These are phyloP conservation scores for Corynascus novoguineensis DNA, from an alignment of 495 filamentous ascomycete genomes.

Conservation along the genomic window DNA sequence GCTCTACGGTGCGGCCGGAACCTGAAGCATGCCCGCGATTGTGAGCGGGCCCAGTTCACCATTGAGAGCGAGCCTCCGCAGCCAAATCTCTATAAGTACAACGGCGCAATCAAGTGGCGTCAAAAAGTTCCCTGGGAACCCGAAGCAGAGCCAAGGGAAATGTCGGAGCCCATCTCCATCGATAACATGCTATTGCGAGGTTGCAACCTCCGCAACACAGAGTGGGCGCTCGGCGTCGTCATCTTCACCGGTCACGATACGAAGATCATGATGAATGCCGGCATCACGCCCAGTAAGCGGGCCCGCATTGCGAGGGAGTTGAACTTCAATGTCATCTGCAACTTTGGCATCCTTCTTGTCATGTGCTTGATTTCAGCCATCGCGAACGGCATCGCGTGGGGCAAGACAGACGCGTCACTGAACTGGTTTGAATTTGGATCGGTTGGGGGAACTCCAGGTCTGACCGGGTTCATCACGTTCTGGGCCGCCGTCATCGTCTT, in stretches of 20 bases:
- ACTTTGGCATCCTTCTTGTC: constrained; percentile 82
- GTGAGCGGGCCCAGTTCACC: constrained; percentile 77
- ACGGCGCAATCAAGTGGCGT: constrained; percentile 78
- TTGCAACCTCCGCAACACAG: constrained; percentile 88
- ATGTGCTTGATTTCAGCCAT: constrained; percentile 88
- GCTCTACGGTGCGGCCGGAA: constrained; percentile 79
- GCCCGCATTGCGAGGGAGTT: constrained; percentile 84
- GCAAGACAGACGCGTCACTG: constrained; percentile 63
- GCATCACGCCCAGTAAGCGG: constrained; percentile 93
- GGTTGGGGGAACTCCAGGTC: constrained; percentile 65
- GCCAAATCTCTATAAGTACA: constrained; percentile 90
- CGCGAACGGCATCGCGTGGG: constrained; percentile 80
- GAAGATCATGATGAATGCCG: constrained; percentile 99
- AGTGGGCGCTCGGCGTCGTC: constrained; percentile 95
- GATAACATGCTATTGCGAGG: constrained; percentile 93
- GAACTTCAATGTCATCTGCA: constrained; percentile 97
- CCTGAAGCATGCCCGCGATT: constrained; percentile 85
- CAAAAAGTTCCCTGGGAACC: constrained; percentile 60
- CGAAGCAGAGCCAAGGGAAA: constrained; percentile 56
- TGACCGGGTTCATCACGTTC: constrained; percentile 93
- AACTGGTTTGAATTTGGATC: constrained; percentile 83
- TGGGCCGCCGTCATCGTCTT: constrained; percentile 92
- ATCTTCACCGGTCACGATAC: constrained; percentile 95
- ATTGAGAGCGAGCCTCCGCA: constrained; percentile 92
- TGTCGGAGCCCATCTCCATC: constrained; percentile 89